These are phyloP conservation scores for Massarina eburnea DNA, from an alignment of 2,329 filamentous ascomycete genomes.

Conservation along the genomic window DNA sequence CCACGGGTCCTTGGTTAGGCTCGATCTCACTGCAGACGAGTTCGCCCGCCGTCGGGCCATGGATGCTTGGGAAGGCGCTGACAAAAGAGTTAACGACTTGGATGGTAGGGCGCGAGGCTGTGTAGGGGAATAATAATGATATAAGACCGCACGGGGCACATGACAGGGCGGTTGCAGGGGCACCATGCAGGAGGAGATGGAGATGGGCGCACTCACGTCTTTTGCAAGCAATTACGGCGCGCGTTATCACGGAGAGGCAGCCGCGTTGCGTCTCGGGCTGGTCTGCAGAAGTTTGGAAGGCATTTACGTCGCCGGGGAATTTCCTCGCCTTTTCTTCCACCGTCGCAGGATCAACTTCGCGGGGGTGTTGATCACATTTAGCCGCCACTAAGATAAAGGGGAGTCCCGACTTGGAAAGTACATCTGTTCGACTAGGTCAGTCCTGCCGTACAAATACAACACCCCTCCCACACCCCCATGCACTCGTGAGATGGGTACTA, in stretches of 20 bases:
- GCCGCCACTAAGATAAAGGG: conserved; percentile 82
- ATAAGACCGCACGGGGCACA: background rate
- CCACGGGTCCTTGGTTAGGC: conserved; percentile 43
- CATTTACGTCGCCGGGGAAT: conserved; percentile 65
- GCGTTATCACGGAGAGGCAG: conserved; percentile 75
- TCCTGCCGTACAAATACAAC: conserved; percentile 5
- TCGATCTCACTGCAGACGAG: conserved; percentile 46
- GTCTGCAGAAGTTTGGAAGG: conserved; percentile 72
- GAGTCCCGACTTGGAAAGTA: conserved; percentile 69
- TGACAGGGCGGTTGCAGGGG: background rate
- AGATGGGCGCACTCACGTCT: conserved; percentile 65
- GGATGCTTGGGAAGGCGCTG: conserved; percentile 39
- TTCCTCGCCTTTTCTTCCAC: conserved; percentile 65
- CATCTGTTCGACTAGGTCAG: conserved; percentile 56
- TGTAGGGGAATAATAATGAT: background rate
- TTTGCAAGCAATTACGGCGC: conserved; percentile 67
- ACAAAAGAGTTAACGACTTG: conserved; percentile 16
- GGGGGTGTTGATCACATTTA: conserved; percentile 81
- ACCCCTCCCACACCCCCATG: background rate
- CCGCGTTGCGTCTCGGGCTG: conserved; percentile 72
- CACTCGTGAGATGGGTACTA: conserved; percentile 46
- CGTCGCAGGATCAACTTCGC: conserved; percentile 69
- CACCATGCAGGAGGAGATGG: background rate
- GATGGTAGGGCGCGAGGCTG: background rate
- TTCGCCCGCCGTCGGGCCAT: conserved; percentile 47